Evolutionary conservation across 768 basidiomycete species (phyloP).

Genomic region (Clitopilus passeckerianus): DNA sequence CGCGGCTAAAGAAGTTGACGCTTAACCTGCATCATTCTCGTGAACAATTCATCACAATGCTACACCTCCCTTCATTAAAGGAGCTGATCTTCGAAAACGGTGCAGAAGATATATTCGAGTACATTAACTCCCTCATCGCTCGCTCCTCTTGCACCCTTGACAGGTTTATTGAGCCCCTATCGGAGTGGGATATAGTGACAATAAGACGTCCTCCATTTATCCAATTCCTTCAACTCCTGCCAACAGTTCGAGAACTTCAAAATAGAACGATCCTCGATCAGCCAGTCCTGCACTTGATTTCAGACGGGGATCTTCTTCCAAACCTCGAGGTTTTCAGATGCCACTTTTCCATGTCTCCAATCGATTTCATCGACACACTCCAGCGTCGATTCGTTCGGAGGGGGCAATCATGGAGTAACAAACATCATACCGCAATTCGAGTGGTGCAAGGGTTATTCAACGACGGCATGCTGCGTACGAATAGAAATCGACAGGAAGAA

Average conservation of each 20-base stretch:
- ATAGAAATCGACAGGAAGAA: background rate
- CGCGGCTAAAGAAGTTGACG: background rate
- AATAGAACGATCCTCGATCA: background rate
- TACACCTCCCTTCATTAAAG: background rate
- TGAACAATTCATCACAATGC: background rate
- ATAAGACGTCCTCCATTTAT: background rate
- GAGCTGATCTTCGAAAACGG: background rate
- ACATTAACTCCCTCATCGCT: background rate
- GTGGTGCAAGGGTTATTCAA: background rate
- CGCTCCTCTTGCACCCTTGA: background rate
- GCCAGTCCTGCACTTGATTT: background rate
- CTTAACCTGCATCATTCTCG: background rate
- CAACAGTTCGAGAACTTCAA: background rate
- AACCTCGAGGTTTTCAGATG: background rate
- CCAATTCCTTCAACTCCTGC: background rate
- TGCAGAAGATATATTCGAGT: background rate
- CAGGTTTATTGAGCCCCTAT: background rate
- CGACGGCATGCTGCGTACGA: background rate
- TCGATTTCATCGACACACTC: background rate
- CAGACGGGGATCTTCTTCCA: background rate
- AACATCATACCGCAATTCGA: background rate
- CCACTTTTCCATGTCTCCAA: background rate
- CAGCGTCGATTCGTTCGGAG: background rate
- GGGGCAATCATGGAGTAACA: background rate
- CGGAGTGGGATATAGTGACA: background rate